Base-by-base conservation (phyloP, 169 alveolate genomes). In the Babesia caballi region DNA sequence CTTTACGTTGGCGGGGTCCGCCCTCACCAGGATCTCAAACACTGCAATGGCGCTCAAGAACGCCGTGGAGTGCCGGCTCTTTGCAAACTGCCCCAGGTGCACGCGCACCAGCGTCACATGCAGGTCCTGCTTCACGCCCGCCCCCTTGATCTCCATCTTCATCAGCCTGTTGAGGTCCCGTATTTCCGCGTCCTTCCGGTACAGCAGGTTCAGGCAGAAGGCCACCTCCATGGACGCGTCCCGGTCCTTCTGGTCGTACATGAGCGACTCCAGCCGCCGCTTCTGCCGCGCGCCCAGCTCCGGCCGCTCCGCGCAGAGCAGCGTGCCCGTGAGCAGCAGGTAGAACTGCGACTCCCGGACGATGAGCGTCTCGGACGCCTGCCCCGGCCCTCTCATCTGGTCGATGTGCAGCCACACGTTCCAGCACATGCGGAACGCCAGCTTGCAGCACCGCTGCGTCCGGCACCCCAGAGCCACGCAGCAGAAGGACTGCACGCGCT, bases 371-470 rank as follows among this genome's bases (percentile, higher is more conserved):
- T 63, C 83, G 30, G 38, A 42, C 35, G 6, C 42, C 40, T 46
- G 28, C 32, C 33, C 32, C 47, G 46, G 17, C 11, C 35, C 53
- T 6, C 69, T 9, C 5, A 30, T 33, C 5, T 19, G 4, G 6
- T 76, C 85, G 5, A 76, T 21, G 17, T 56, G 54, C 21, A 76
- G 35, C 66, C 70, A 67, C 23, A 78, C 27, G 9, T 63, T 35
- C 87, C 87, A 78, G 9, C 72, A 35, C 87, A 78, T 78, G 58
- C 87, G 68, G 38, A 65, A 60, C 25, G 68, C 70, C 49, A 53
- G 23, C 36, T 27, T 42, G 28, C 35, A 40, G 7, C 36, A 3
- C 28, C 8, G 36, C 30, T 51, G 41, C 0, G 4, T 15, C 17
- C 67, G 46, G 53, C 77, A 78, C 4, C 74, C 69, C 5, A 78